phyloP scores from a whole-genome alignment of 441 rosid genomes.

The Mallotus japonicus region DNA sequence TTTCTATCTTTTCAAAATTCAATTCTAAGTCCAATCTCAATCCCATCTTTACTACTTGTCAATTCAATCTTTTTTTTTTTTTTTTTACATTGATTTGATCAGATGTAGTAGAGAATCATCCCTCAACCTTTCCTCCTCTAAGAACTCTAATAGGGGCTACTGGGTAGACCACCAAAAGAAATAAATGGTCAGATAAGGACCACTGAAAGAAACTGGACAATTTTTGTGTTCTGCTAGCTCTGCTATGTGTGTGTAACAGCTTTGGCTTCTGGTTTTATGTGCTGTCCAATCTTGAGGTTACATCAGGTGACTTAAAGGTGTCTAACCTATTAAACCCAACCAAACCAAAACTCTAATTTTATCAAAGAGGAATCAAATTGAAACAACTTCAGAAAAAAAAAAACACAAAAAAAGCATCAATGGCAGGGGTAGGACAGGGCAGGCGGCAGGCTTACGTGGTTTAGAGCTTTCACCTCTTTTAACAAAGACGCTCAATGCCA shows the following conservation, averaged over 20 bases:
- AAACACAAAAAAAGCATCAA: too few relatives aligned
- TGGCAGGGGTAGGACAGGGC: too few relatives aligned
- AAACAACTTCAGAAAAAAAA: not conserved
- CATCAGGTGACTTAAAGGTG: constrained; percentile 8
- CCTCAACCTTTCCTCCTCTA: too few relatives aligned
- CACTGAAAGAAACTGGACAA: not conserved
- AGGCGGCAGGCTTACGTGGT: not conserved
- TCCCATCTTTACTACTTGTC: not conserved
- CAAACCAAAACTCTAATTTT: not conserved
- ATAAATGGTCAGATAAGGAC: constrained; percentile 3
- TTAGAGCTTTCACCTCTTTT: not conserved
- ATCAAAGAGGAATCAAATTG: constrained; percentile 16
- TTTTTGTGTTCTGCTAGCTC: not conserved
- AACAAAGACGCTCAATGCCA: constrained; percentile 1
- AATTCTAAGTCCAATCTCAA: not conserved
- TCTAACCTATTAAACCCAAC: not conserved
- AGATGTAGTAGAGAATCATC: not conserved
- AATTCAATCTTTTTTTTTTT: not conserved
- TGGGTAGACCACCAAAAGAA: not conserved
- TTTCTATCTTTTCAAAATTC: not conserved
- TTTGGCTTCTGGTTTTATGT: not conserved
- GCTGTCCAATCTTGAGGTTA: constrained; percentile 13
- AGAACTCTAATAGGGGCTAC: not conserved
- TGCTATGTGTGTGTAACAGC: not conserved
- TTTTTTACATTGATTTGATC: not conserved